These are phyloP conservation scores for Colletotrichum sidae DNA, from an alignment of 2,329 filamentous ascomycete species.

Conservation along the genomic window DNA sequence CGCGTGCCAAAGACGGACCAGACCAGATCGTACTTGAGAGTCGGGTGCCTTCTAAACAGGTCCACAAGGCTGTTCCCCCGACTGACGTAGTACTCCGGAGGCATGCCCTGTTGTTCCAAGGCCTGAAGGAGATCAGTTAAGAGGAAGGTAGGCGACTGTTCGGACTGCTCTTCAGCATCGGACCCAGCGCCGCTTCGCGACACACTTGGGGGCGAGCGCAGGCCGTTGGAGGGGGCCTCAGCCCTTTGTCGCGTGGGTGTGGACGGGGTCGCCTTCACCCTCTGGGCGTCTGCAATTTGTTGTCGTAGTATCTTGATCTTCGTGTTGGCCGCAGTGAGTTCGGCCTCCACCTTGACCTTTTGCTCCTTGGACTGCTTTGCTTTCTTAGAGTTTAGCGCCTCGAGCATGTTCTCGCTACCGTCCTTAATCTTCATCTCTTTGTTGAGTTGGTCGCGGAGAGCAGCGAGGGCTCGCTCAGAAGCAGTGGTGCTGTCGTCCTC, in stretches of 20 bases:
- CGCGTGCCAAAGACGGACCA: slow-evolving; percentile 95
- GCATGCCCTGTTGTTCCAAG: slow-evolving; percentile 87
- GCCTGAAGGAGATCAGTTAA: slow-evolving; percentile 91
- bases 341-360: slow-evolving; percentile 81
- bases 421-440: slow-evolving; percentile 98
- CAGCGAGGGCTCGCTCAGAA: slow-evolving; percentile 79
- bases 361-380: slow-evolving; percentile 95
- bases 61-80: slow-evolving; percentile 94
- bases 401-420: slow-evolving; percentile 96
- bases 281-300: slow-evolving; percentile 70
- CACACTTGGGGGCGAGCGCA: slow-evolving; percentile 69
- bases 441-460: slow-evolving; percentile 85
- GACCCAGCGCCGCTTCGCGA: slow-evolving; percentile 68
- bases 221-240: slow-evolving; percentile 55
- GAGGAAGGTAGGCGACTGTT: slow-evolving; percentile 87
- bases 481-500: slow-evolving; percentile 68
- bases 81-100: slow-evolving; percentile 94
- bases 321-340: slow-evolving; percentile 88
- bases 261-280: slow-evolving; percentile 57
- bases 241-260: slow-evolving; percentile 66
- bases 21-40: slow-evolving; percentile 94
- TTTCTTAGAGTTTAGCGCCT: slow-evolving; percentile 94
- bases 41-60: slow-evolving; percentile 92
- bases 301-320: slow-evolving; percentile 71
- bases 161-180: slow-evolving; percentile 75